Base-by-base conservation (phyloP, 2,329 filamentous ascomycete species). In the Diaporthe citriasiana region DNA sequence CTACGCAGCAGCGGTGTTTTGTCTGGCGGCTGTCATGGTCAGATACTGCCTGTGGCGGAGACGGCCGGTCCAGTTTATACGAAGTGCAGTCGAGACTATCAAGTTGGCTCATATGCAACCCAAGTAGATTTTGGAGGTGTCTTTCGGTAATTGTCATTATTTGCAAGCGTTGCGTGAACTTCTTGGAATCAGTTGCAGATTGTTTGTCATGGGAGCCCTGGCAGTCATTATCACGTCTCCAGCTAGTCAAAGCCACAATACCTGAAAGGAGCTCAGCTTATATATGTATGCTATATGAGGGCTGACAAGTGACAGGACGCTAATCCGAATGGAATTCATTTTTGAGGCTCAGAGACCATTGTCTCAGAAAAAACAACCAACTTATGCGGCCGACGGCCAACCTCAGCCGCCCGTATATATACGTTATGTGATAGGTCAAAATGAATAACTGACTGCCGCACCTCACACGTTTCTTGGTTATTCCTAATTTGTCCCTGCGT, bases 291-390 rank as follows among this genome's bases (percentile, higher is more conserved):
- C 42, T 66, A 51, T 38, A 35, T 19, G 30, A 66, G 22, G 13
- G 12, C 3, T 25, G 10, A 19, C 19, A 6, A 51, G 15, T 12
- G n/a, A 25, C n/a, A 27, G 15, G 30, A 12, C 45, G 60, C 60
- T 51, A 51, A 25, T 38, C 19, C 7, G 27, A 42, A 66, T 33
- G 27, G 27, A 25, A 30, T 27, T 25, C 27, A 17, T 47, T 66
- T 17, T 51, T 38, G 22, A 25, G 60, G n/a, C 42, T 17, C 19
- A 15, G 30, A 51, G 27, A 35, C 45, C 22, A 50, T 3, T 66
- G 45, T 66, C 42, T 51, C 42, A n/a, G 60, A 25, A 65, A 65
- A 65, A 65, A 65, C 30, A 66, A 51, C 15, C 13, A 51, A 35
- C 30, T 51, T 19, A 66, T 66, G 60, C 60, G 50, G 42, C 60